phyloP scores from a whole-genome alignment of 306 rosid genomes.

The Cicer judaicum region DNA sequence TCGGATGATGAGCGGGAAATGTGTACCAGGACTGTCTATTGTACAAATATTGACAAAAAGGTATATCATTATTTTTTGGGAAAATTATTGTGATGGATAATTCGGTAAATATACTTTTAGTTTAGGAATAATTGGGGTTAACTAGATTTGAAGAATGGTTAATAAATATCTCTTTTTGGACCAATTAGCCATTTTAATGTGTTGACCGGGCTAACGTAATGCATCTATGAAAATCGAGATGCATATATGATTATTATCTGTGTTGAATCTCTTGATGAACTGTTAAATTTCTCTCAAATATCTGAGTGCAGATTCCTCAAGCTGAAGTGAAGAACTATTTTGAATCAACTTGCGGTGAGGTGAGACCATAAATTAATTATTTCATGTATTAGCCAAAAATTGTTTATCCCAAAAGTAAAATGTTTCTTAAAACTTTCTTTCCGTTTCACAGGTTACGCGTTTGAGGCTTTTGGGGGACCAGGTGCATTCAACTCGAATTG shows the following conservation, averaged over 20 bases:
- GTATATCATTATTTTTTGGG: constrained; percentile 45
- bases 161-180: not conserved
- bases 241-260: constrained; percentile 24
- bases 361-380: constrained; percentile 46
- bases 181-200: not conserved
- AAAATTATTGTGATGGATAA: not conserved
- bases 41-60: constrained; percentile 97
- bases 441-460: constrained; percentile 73
- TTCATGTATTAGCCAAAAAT: constrained; percentile 27
- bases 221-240: not conserved
- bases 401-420: constrained; percentile 27
- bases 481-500: constrained; percentile 96
- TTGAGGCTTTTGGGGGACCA: constrained; percentile 98
- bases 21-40: constrained; percentile 94
- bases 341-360: constrained; percentile 95
- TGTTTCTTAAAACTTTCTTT: constrained; percentile 27
- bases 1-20: constrained; percentile 97
- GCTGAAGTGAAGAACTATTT: constrained; percentile 91
- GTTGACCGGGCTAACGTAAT: not conserved
- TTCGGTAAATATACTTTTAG: constrained; percentile 7
- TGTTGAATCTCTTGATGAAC: constrained; percentile 30
- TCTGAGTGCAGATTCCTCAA: constrained; percentile 76
- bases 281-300: constrained; percentile 11
- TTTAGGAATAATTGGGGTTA: constrained; percentile 13
- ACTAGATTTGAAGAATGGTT: constrained; percentile 9